These are phyloP conservation scores for Saksenaea vasiformis DNA, from an alignment of 371 early-diverging fungal species.

Conservation along the genomic window DNA sequence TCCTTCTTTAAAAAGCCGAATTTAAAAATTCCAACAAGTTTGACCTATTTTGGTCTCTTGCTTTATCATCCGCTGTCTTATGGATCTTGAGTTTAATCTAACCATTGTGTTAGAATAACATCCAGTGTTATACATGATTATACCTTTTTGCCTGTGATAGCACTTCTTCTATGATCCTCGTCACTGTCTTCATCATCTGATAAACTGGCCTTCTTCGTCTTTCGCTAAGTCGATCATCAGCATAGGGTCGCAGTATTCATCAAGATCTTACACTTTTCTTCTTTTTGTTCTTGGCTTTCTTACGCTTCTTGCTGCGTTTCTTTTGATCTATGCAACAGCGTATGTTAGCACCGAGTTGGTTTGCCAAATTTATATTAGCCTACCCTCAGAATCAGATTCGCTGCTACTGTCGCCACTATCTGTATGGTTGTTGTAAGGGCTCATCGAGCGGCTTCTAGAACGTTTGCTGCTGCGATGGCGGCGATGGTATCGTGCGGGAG, in stretches of 20 bases:
- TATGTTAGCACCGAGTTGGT: neutral
- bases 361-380: no score
- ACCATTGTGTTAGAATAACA: neutral
- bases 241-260: neutral
- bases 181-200: neutral
- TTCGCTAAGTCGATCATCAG: neutral
- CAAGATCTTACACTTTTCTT: slow-evolving; percentile 18
- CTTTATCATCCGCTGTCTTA: slow-evolving; percentile 32
- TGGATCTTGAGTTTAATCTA: slow-evolving; percentile 38
- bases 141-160: slow-evolving; percentile 40
- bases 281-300: slow-evolving; percentile 16
- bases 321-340: slow-evolving; percentile 2
- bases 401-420: neutral
- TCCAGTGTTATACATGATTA: no score
- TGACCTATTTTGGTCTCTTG: slow-evolving; percentile 33
- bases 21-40: slow-evolving; percentile 33
- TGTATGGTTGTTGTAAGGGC: slow-evolving; percentile 9
- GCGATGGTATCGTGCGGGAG: slow-evolving; percentile 9
- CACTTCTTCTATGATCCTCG: slow-evolving; percentile 23
- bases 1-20: slow-evolving; percentile 38
- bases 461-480: neutral
- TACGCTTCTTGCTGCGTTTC: slow-evolving; percentile 14
- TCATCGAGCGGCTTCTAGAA: neutral
- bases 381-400: slow-evolving; percentile 16
- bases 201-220: neutral